Base-by-base conservation (phyloP, 129 eudicot species). In the Ambrosia artemisiifolia region DNA sequence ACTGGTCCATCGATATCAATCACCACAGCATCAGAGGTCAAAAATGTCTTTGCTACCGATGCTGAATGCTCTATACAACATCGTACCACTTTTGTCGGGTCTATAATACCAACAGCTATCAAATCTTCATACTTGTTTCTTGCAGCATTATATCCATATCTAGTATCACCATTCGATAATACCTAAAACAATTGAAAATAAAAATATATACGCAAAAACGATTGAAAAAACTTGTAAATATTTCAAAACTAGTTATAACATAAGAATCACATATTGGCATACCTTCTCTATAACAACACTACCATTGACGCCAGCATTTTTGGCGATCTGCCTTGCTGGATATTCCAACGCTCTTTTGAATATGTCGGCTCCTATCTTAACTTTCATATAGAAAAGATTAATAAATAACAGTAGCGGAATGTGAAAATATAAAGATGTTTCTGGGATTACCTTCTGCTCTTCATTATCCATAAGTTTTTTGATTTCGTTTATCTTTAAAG, bases 1-100 rank as follows among this genome's bases (percentile, higher is more conserved):
- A 55, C 77, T 55, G 92, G 87, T 63, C 91, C 95, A 57, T 83
- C 74, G 17, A 89, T 83, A 42, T 87, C 91, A 57, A 87, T 70
- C 67, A 89, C 96, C 64, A 93, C 92, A 8, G 96, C 96, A 82
- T 89, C 85, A 11, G 98, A 83, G 44, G 86, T 89, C 77, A 93
- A 75, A 68, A 93, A 93, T 17, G 96, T 85, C 85, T 82, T 92
- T 60, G 95, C 95, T 28, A 92, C 98, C 20, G 98, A 87, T 56
- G 98, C 85, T 55, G 96, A 88, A 80, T 92, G 85, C 83, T 89
- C 96, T 71, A 92, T 76, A 72, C 98, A 92, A 83, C 98, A 92
- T 74, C 98, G 82, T 7, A 92, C 84, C 32, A 92, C 98, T 91
- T 92, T 92, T 55, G 98, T 44, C 13, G 98, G 98, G 81, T 89